These are phyloP conservation scores for Lentinula aciculospora DNA, from an alignment of 768 basidiomycete species.

Conservation along the genomic window DNA sequence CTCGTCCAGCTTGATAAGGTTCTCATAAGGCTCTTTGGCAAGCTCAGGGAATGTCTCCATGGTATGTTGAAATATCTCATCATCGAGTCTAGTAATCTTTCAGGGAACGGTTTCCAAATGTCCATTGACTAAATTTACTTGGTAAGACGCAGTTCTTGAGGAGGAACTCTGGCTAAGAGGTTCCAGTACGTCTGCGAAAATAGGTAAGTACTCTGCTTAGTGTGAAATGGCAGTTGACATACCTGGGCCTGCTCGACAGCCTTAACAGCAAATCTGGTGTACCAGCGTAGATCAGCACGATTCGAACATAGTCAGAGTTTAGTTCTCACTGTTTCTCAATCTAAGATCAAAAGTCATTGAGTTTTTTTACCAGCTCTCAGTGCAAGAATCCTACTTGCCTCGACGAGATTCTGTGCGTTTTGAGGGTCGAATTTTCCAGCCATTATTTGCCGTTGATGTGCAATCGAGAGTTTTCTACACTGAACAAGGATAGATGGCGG, in stretches of 20 bases:
- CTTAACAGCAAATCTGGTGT: slow-evolving; percentile 77
- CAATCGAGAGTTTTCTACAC: neutral
- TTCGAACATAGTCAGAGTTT: neutral
- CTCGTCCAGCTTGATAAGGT: slow-evolving; percentile 66
- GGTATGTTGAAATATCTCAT: slow-evolving; percentile 83
- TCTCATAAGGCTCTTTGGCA: slow-evolving; percentile 38
- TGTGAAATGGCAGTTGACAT: slow-evolving; percentile 13
- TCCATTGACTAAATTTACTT: slow-evolving; percentile 43
- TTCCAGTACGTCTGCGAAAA: slow-evolving; percentile 90
- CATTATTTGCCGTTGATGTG: slow-evolving; percentile 24
- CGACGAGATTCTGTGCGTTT: slow-evolving; percentile 85
- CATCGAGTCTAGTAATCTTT: slow-evolving; percentile 58
- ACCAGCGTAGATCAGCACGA: neutral
- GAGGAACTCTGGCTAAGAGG: slow-evolving; percentile 74
- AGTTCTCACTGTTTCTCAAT: slow-evolving; percentile 90
- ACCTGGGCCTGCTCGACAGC: slow-evolving; percentile 97
- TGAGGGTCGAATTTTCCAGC: slow-evolving; percentile 74
- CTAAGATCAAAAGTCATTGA: slow-evolving; percentile 29
- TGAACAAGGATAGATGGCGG: slow-evolving; percentile 7
- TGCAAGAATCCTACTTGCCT: slow-evolving; percentile 47
- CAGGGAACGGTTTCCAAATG: neutral
- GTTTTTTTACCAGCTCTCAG: neutral
- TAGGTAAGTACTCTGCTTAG: neutral
- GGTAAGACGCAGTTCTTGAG: slow-evolving; percentile 74
- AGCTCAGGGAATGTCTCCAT: slow-evolving; percentile 80